Conservation (phyloP, 225 moss, liverwort and hornwort species). For the Polytrichum formosum region DNA sequence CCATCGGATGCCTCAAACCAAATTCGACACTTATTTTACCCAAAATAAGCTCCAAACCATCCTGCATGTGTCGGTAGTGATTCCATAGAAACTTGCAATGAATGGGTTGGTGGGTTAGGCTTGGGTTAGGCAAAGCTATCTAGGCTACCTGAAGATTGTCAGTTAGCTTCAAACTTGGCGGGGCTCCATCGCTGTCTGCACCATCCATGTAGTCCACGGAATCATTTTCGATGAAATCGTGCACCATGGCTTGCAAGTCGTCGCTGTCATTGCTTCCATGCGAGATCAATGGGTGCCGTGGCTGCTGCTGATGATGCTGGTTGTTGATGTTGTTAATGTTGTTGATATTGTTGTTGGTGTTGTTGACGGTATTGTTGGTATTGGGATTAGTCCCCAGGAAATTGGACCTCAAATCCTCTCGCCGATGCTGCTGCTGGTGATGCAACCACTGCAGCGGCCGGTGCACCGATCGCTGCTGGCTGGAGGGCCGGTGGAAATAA, state of each 20-base stretch:
- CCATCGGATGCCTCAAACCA: neutral
- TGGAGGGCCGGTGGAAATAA: neutral
- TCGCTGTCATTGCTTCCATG: constrained; percentile 61
- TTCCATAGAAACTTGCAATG: too few relatives aligned
- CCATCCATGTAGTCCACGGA: constrained; percentile 37
- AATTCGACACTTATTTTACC: neutral
- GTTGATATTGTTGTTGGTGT: too few relatives aligned
- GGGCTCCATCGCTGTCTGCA: constrained; percentile 48
- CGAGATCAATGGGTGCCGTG: neutral
- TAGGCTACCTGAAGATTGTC: constrained; percentile 64
- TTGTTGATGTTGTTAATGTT: too few relatives aligned
- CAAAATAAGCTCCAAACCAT: neutral
- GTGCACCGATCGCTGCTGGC: constrained; percentile 2
- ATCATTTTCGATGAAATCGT: constrained; percentile 85
- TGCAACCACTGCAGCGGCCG: constrained; percentile 15
- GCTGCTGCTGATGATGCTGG: neutral
- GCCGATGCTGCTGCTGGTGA: constrained; percentile 14
- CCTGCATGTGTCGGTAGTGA: neutral
- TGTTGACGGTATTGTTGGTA: too few relatives aligned
- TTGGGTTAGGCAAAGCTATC: too few relatives aligned
- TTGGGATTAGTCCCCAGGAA: constrained; percentile 9
- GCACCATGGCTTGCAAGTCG: constrained; percentile 84
- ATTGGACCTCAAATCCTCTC: constrained; percentile 13
- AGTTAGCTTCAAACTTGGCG: constrained; percentile 39
- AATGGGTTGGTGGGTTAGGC: too few relatives aligned